Conservation (phyloP, 2,329 filamentous ascomycete species). For the Nemania serpens region DNA sequence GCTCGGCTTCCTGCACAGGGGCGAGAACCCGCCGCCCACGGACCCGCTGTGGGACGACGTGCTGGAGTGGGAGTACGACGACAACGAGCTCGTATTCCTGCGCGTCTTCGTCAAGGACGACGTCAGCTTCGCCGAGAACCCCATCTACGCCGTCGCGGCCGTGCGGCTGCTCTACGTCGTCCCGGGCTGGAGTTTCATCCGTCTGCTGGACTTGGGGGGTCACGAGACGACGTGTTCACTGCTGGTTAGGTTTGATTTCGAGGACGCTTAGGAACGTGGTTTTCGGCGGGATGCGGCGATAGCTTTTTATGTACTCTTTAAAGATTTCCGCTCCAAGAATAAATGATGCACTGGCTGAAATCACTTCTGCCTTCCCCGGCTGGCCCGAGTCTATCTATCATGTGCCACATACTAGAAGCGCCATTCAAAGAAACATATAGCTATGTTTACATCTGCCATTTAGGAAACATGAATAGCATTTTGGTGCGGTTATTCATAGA, state of each 20-base stretch:
- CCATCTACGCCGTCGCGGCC: constrained; percentile 63
- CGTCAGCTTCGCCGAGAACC: constrained; percentile 65
- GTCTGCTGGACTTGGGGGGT: constrained; percentile 68
- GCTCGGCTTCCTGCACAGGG: constrained; percentile 59
- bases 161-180: constrained; percentile 53
- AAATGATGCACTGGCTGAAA: no score
- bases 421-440: no score
- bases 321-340: no score
- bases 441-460: no score
- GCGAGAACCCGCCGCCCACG: constrained; percentile 60
- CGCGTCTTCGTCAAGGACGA: constrained; percentile 70
- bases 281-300: no score
- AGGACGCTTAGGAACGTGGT: constrained; percentile 40
- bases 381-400: no score
- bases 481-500: no score
- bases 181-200: constrained; percentile 65
- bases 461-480: no score
- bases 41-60: constrained; percentile 70
- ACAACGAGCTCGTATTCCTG: constrained; percentile 68
- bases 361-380: no score
- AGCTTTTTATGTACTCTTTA: no score
- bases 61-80: constrained; percentile 70
- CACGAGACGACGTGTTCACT: constrained; percentile 66
- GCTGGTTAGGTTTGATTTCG: constrained; percentile 64
- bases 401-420: no score